Evolutionary conservation across 2,329 filamentous ascomycete species (phyloP), one percentile per base, ranked within the genome.

Genomic region (Cladosporium sp.): DNA sequence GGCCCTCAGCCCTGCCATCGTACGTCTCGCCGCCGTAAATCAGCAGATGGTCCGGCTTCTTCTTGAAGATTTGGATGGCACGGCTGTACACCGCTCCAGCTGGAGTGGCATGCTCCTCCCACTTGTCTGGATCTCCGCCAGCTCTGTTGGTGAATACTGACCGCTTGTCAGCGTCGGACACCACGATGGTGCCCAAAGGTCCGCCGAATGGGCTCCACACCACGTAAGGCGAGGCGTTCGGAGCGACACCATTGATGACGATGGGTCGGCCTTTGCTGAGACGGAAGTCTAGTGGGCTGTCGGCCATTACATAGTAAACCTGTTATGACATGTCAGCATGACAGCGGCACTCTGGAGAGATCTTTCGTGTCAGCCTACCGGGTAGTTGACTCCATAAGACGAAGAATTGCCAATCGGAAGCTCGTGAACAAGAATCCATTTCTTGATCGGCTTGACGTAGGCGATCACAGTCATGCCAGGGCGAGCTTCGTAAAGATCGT

Each of bases 401-500:
- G 38, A 45, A 17, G 56, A 59, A 39, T 59, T 59, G 6, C 56
- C 56, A 7, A 59, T 59, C 17, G 56, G 56, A 15, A 51, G 56
- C 39, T 59, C 56, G 39, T 59, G 56, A 14, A 59, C 56, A 19
- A 59, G 39, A 28, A 59, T 59, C 56, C 56, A 59, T 25, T 59
- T 59, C 39, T 59, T 59, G 11, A 59, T 14, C 11, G 56, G 56
- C 56, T 59, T 59, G 49, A 59, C 52, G 28, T 51, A 59, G 28
- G 42, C 56, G 25, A 89, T 76, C 0, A 81, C 83, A 2, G 87
- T 82, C 87, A 89, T 89, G 49, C 87, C 87, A 0, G 87, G 87
- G 1, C 87, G 82, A 59, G 80, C 83, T 2, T 80, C 82, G 72
- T 88, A 87, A 55, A 76, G 78, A n/a, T 78, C 73, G 64, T 87